phyloP scores from a whole-genome alignment of 2,329 filamentous ascomycete species.

The Claviceps fusiformis region DNA sequence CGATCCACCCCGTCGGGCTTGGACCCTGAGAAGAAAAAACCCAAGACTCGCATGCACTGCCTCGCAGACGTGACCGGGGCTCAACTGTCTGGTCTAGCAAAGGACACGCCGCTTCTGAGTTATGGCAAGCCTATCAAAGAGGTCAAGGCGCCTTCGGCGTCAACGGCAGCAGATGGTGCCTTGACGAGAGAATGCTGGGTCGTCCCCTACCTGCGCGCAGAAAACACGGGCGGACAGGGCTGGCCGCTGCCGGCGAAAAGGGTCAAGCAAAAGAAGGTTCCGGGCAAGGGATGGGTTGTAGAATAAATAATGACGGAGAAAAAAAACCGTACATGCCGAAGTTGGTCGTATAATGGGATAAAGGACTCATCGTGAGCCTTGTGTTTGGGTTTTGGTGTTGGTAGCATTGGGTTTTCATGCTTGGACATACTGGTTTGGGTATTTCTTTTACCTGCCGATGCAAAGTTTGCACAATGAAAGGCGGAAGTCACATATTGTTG shows the following conservation, averaged over 20 bases:
- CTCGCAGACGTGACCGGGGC: conserved; percentile 65
- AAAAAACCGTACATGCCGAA: not conserved
- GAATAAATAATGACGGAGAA: conserved; percentile 24
- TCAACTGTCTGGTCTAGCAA: conserved; percentile 65
- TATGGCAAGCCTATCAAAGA: conserved; percentile 91
- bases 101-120: conserved; percentile 69
- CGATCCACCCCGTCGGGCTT: conserved; percentile 41
- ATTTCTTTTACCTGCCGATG: not conserved
- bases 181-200: conserved; percentile 65
- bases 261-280: conserved; percentile 64
- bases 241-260: conserved; percentile 82
- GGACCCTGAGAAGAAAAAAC: conserved; percentile 36
- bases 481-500: no score
- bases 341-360: no score
- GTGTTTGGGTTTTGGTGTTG: not conserved
- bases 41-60: conserved; percentile 77
- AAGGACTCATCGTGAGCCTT: not conserved
- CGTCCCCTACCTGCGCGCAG: conserved; percentile 60
- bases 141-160: conserved; percentile 33
- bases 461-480: not conserved
- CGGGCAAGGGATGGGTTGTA: conserved; percentile 62
- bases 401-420: not conserved
- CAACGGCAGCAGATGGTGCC: conserved; percentile 17
- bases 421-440: not conserved
- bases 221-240: conserved; percentile 51